Base-by-base conservation (phyloP, 495 filamentous ascomycete genomes). In the Ascobolus immersus region DNA sequence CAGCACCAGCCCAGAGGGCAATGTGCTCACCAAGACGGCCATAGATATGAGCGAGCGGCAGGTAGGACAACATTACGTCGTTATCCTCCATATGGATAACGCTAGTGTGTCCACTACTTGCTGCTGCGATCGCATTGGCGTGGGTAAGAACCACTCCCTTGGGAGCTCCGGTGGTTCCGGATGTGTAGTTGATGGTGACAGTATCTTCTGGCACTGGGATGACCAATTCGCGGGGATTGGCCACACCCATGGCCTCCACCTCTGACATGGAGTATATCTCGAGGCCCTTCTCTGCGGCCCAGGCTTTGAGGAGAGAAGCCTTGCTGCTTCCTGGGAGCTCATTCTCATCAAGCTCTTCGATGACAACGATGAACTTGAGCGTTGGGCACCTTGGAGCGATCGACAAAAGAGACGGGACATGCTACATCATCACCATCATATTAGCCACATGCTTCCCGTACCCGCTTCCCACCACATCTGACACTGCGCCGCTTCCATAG, bases 101-200 rank as follows among this genome's bases (percentile, higher is more conserved):
- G 19, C 56, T 49, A 32, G 55, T 43, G 20, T 74, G 56, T 26
- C 62, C 63, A 21, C 57, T 55, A 4, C 70, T 59, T 25, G 74
- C 60, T 14, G 71, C 79, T 2, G 79, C 69, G 4, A 89, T 66
- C 18, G 80, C 77, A 48, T 73, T 77, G 41, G 58, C 56, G 47
- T 96, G 89, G 3, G 75, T 80, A 39, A 94, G 55, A 21, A 84
- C 59, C 4, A 94, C 86, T 36, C 86, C 86, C 57, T 96, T 96
- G 4, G 86, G 86, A 40, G 76, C 65, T 5, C 86, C 89, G 0
- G 86, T 96, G 7, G 86, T 96, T 12, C 86, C 86, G 9, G 78
- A 90, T 7, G 86, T 96, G 56, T 96, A 96, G 57, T 94, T 96
- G 55, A 96, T 81, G 21, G 86, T 94, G 36, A 90, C 61, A 44